Evolutionary conservation across 345 rosid species (phyloP).

Genomic region (Camelina hispida): DNA sequence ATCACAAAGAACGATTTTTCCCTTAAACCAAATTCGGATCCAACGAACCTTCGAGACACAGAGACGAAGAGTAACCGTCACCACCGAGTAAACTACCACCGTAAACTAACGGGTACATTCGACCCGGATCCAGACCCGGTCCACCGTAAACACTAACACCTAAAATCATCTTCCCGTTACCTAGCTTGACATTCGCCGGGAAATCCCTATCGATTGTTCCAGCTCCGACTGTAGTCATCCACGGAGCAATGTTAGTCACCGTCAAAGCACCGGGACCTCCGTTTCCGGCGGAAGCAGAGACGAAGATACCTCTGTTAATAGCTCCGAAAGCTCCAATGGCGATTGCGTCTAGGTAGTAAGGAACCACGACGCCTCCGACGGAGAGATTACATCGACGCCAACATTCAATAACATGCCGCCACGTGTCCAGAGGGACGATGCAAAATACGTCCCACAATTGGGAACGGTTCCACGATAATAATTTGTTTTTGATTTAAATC

Average conservation of each 20-base stretch:
- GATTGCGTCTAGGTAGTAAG: constrained; percentile 87
- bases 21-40: constrained; percentile 64
- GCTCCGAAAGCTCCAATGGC: constrained; percentile 92
- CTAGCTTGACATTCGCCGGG: constrained; percentile 79
- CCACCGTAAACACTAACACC: constrained; percentile 83
- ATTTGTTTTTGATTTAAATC: no score
- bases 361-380: constrained; percentile 91
- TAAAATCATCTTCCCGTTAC: constrained; percentile 61
- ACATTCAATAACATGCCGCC: no score
- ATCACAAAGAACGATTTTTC: constrained; percentile 82
- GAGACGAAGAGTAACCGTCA: constrained; percentile 72
- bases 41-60: constrained; percentile 83
- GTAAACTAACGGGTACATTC: constrained; percentile 73
- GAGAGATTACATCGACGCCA: constrained; percentile 89
- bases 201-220: constrained; percentile 85
- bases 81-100: constrained; percentile 69
- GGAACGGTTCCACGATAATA: no score
- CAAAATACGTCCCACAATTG: no score
- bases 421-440: no score
- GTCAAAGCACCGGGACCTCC: constrained; percentile 90
- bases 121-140: constrained; percentile 53
- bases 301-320: constrained; percentile 66
- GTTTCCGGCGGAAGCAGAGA: constrained; percentile 92
- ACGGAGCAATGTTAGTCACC: constrained; percentile 84
- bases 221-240: constrained; percentile 89